Evolutionary conservation across 2,329 filamentous ascomycete species (phyloP).

Genomic region (Fusarium sp.): DNA sequence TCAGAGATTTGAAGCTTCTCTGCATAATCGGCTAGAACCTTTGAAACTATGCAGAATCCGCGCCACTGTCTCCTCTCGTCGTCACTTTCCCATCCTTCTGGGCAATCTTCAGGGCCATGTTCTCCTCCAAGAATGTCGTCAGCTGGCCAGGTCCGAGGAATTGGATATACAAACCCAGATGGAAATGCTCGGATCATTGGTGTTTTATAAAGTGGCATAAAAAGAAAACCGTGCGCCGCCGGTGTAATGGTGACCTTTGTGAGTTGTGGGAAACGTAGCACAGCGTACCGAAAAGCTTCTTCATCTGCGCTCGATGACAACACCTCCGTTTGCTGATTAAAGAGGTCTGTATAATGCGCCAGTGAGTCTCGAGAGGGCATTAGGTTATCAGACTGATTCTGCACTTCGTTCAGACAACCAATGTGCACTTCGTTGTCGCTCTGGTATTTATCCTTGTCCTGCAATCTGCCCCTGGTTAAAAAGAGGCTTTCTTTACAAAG

Average conservation of each 20-base stretch:
- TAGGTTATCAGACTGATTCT: not conserved
- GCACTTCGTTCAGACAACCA: no score
- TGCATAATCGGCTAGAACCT: not conserved
- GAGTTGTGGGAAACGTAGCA: not conserved
- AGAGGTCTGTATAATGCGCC: not conserved
- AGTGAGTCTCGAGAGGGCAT: not conserved
- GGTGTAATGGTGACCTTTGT: not conserved
- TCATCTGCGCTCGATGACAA: not conserved
- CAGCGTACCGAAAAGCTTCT: not conserved
- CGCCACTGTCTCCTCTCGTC: not conserved
- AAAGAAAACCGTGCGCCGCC: not conserved
- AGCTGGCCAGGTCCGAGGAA: not conserved
- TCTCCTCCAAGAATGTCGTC: not conserved
- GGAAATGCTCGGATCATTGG: constrained; percentile 14
- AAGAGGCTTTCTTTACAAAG: not conserved
- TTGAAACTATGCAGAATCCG: not conserved
- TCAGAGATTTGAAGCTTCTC: not conserved
- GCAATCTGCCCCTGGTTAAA: not conserved
- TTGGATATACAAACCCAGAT: not conserved
- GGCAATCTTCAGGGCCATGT: not conserved
- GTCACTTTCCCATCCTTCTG: not conserved
- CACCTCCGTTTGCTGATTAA: not conserved
- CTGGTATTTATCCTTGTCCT: not conserved
- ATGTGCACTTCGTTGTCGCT: not conserved
- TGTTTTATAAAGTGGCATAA: not conserved